Percentiles rank a stretch among this genome's conserved stretches.
Conservation (phyloP, 2,329 filamentous ascomycete genomes). For the Colletotrichum incanum region DNA sequence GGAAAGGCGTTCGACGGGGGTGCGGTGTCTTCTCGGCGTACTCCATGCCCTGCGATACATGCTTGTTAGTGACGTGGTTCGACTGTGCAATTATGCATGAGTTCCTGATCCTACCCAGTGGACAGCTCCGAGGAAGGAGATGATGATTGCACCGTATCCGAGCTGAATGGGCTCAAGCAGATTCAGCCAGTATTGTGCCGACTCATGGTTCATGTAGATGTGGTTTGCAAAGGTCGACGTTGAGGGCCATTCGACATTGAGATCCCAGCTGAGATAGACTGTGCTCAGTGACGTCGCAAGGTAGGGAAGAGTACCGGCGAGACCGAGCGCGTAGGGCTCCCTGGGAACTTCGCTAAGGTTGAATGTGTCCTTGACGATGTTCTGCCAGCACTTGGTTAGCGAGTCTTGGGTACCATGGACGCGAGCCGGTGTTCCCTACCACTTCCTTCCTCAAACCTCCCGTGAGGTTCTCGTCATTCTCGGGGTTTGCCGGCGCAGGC, state of each 20-base stretch:
- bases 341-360: slow-evolving; percentile 75
- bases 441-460: slow-evolving; percentile 64
- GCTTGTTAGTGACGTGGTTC: slow-evolving; percentile 13
- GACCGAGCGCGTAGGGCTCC: slow-evolving; percentile 77
- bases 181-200: slow-evolving; percentile 80
- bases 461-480: slow-evolving; percentile 48
- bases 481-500: slow-evolving; percentile 46
- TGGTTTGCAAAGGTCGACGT: slow-evolving; percentile 77
- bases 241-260: slow-evolving; percentile 76
- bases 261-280: slow-evolving; percentile 85
- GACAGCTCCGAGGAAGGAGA: slow-evolving; percentile 93
- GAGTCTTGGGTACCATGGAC: background rate
- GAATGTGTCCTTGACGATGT: slow-evolving; percentile 79
- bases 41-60: slow-evolving; percentile 75
- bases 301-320: slow-evolving; percentile 88
- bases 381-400: slow-evolving; percentile 56
- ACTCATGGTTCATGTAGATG: slow-evolving; percentile 77
- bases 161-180: slow-evolving; percentile 90
- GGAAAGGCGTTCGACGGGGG: slow-evolving; percentile 77
- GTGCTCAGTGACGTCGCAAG: slow-evolving; percentile 87
- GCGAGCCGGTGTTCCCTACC: slow-evolving; percentile 60
- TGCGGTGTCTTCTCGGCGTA: slow-evolving; percentile 79
- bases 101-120: slow-evolving; percentile 77
- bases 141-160: slow-evolving; percentile 91
- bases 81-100: background rate